A percentile compares a stretch with the other conserved stretches of the same genome.
These are phyloP conservation scores for Chloropicon primus DNA, from an alignment of 139 green algal species.

Conservation along the genomic window DNA sequence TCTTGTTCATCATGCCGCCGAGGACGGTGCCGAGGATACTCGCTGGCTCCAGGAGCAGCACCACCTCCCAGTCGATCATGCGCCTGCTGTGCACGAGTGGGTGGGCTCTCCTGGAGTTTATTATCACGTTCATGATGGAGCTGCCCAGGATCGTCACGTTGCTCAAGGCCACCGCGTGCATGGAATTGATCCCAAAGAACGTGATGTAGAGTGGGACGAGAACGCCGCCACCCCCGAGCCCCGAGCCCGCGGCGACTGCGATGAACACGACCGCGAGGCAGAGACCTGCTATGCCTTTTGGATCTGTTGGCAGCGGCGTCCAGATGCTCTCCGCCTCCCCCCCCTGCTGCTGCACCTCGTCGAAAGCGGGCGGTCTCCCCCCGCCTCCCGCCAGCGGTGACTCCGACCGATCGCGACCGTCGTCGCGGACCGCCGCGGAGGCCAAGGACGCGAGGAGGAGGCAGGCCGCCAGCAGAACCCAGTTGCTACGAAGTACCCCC, in stretches of 20 bases:
- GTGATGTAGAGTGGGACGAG: conserved; percentile 26
- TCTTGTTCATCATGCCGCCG: conserved; percentile 21
- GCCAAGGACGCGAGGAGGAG: background rate
- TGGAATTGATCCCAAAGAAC: conserved; percentile 18
- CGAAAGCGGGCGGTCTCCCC: background rate
- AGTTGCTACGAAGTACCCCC: background rate
- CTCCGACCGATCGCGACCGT: background rate
- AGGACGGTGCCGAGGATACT: conserved; percentile 43
- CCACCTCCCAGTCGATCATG: conserved; percentile 50
- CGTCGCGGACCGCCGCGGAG: background rate
- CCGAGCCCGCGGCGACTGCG: conserved; percentile 28
- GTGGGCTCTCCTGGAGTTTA: conserved; percentile 34
- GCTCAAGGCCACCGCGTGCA: conserved; percentile 36
- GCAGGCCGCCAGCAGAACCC: background rate
- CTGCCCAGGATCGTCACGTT: conserved; percentile 52
- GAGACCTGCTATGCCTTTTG: background rate
- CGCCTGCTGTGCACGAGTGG: conserved; percentile 16
- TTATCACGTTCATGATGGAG: conserved; percentile 33
- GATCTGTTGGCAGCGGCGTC: background rate
- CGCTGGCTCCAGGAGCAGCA: conserved; percentile 49
- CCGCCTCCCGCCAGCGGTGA: background rate
- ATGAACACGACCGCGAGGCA: background rate
- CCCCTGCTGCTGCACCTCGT: background rate
- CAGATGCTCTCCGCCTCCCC: background rate
- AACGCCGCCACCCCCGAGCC: conserved; percentile 32